These are phyloP conservation scores for Celoporthe dispersa DNA, from an alignment of 2,329 filamentous ascomycete species.

Conservation along the genomic window DNA sequence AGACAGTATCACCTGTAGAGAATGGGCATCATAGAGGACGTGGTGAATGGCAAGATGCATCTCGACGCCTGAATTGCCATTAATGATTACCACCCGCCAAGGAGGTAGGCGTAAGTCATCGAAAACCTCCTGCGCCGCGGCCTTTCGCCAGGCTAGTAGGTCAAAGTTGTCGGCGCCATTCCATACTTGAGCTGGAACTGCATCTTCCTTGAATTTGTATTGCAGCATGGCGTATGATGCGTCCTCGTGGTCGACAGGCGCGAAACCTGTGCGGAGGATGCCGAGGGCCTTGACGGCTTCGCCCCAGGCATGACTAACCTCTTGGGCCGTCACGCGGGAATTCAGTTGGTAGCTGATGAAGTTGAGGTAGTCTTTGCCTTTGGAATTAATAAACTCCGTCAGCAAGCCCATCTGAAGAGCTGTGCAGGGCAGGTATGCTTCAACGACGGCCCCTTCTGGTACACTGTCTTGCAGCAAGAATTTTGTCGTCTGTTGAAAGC, in stretches of 20 bases:
- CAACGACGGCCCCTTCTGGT: constrained; percentile 43
- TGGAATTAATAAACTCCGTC: constrained; percentile 70
- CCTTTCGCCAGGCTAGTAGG: constrained; percentile 44
- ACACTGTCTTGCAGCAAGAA: constrained; percentile 36
- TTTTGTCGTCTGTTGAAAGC: constrained; percentile 43
- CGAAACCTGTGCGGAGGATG: constrained; percentile 79
- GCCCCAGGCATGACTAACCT: constrained; percentile 64
- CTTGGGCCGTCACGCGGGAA: constrained; percentile 40
- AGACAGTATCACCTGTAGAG: constrained; percentile 66
- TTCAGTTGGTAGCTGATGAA: constrained; percentile 61
- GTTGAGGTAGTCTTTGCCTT: constrained; percentile 77
- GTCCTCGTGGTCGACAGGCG: constrained; percentile 61
- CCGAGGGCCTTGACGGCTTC: constrained; percentile 59
- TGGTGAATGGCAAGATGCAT: constrained; percentile 69
- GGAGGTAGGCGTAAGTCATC: constrained; percentile 56
- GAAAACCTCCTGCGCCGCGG: constrained; percentile 42
- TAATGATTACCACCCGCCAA: constrained; percentile 64
- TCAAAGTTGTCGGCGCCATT: constrained; percentile 35
- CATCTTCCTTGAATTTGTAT: constrained; percentile 42
- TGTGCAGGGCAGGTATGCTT: constrained; percentile 76
- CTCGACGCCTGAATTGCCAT: constrained; percentile 30
- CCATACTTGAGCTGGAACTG: constrained; percentile 32
- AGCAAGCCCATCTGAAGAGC: constrained; percentile 80
- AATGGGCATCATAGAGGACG: constrained; percentile 83
- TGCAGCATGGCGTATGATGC: constrained; percentile 77